phyloP scores from a whole-genome alignment of 1,139 yeast genomes.

The Saccharomyces hybrid region DNA sequence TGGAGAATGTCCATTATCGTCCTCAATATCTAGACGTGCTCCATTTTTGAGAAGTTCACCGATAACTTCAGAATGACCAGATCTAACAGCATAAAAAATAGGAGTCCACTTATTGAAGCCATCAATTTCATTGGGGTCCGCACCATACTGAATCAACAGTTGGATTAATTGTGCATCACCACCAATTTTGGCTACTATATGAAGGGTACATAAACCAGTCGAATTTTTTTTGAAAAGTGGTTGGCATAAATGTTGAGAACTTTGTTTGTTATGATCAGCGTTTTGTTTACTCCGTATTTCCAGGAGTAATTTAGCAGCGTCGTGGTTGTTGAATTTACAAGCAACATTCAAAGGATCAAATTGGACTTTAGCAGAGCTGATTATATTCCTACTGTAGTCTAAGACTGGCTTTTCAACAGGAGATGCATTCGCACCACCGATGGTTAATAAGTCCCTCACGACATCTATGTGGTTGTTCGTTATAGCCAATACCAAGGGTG shows the following conservation, averaged over 20 bases:
- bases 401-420: constrained; percentile 30
- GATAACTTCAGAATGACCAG: constrained; percentile 71
- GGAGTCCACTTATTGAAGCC: constrained; percentile 92
- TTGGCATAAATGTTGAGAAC: constrained; percentile 1
- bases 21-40: constrained; percentile 65
- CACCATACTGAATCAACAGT: constrained; percentile 62
- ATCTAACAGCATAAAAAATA: constrained; percentile 79
- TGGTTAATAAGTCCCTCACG: constrained; percentile 33
- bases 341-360: constrained; percentile 86
- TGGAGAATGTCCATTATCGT: constrained; percentile 77
- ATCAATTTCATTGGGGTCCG: constrained; percentile 72
- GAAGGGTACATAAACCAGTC: constrained; percentile 83
- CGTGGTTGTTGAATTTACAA: constrained; percentile 73
- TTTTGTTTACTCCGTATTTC: constrained; percentile 22
- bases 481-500: constrained; percentile 76
- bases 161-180: constrained; percentile 68
- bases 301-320: constrained; percentile 57
- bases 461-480: constrained; percentile 56
- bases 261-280: neutral
- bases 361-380: constrained; percentile 24
- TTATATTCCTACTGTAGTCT: neutral
- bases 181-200: constrained; percentile 70
- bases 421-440: constrained; percentile 48
- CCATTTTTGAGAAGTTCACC: constrained; percentile 58
- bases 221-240: constrained; percentile 36